A percentile compares a stretch with the other conserved stretches of the same genome.
phyloP scores from a whole-genome alignment of 2,329 filamentous ascomycete species.

The Sclerotinia spermophila region DNA sequence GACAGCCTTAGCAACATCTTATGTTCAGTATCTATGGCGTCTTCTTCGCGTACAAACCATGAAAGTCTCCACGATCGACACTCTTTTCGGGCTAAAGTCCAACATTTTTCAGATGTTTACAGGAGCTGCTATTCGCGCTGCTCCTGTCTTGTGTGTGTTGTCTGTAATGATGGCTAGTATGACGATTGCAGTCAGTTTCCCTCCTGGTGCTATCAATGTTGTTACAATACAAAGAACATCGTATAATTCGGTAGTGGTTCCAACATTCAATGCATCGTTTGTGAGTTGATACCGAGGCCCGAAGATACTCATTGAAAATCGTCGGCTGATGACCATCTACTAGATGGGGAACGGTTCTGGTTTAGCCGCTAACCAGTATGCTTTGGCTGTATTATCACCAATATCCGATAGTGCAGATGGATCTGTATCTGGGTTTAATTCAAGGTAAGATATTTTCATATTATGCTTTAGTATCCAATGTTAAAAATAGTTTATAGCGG shows the following conservation, averaged over 20 bases:
- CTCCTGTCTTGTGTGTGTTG: conserved; percentile 24
- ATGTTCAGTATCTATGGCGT: conserved; percentile 29
- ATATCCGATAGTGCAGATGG: conserved; percentile 10
- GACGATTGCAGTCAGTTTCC: conserved; percentile 25
- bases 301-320: too few relatives aligned
- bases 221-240: conserved; percentile 9
- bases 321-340: neutral
- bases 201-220: conserved; percentile 30
- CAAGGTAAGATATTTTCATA: conserved; percentile 12
- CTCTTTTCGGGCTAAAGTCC: conserved; percentile 24
- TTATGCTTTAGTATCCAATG: neutral
- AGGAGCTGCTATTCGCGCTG: conserved; percentile 19
- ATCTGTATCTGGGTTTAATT: conserved; percentile 22
- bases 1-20: conserved; percentile 22
- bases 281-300: conserved; percentile 18
- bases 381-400: conserved; percentile 20
- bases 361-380: conserved; percentile 20
- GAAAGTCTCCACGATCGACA: conserved; percentile 31
- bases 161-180: conserved; percentile 24
- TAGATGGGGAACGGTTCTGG: conserved; percentile 31
- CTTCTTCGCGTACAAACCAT: conserved; percentile 26
- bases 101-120: conserved; percentile 24
- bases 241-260: conserved; percentile 15
- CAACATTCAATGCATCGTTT: conserved; percentile 30
- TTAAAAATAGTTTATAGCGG: neutral